Percentiles rank a stretch among this genome's conserved stretches.
phyloP scores from a whole-genome alignment of 2,329 filamentous ascomycete genomes.

The Didymella keratinophila region DNA sequence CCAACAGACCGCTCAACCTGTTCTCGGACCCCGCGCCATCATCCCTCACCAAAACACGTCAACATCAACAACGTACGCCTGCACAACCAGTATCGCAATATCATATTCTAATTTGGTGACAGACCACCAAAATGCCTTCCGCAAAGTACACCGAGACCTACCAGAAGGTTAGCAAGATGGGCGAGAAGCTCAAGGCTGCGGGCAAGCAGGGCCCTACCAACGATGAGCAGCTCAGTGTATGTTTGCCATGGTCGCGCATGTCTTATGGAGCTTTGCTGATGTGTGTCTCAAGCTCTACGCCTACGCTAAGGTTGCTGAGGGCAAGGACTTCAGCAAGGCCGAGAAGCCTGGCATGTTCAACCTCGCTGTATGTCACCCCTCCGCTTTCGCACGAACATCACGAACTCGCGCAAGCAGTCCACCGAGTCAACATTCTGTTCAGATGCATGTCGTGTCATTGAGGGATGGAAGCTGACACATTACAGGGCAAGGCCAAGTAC shows the following conservation, averaged over 20 bases:
- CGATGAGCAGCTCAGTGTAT: slow-evolving; percentile 60
- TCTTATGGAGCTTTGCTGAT: slow-evolving; percentile 13
- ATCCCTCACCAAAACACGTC: slow-evolving; percentile 14
- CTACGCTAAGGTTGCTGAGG: slow-evolving; percentile 55
- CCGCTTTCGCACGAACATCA: not conserved
- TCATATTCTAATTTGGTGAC: not conserved
- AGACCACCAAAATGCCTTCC: slow-evolving; percentile 34
- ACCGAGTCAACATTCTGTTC: not conserved
- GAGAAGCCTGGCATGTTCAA: slow-evolving; percentile 73
- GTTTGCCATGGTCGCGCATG: slow-evolving; percentile 1
- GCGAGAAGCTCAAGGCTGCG: slow-evolving; percentile 41
- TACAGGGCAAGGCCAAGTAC: slow-evolving; percentile 80
- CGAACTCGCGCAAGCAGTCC: not conserved
- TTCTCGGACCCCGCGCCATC: slow-evolving; percentile 18
- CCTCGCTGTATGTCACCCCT: slow-evolving; percentile 63
- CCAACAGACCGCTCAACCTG: slow-evolving; percentile 17
- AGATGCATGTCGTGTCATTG: not conserved
- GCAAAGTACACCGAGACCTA: slow-evolving; percentile 45
- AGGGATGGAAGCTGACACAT: slow-evolving; percentile 5
- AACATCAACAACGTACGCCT: not conserved
- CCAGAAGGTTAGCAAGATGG: slow-evolving; percentile 43
- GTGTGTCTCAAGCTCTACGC: slow-evolving; percentile 57
- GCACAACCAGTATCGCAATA: not conserved
- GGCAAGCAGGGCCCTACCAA: slow-evolving; percentile 40
- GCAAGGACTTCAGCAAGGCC: slow-evolving; percentile 50